A percentile compares a stretch with the other conserved stretches of the same genome.
phyloP scores from a whole-genome alignment of 2,329 filamentous ascomycete genomes.

The Fusarium irregulare region DNA sequence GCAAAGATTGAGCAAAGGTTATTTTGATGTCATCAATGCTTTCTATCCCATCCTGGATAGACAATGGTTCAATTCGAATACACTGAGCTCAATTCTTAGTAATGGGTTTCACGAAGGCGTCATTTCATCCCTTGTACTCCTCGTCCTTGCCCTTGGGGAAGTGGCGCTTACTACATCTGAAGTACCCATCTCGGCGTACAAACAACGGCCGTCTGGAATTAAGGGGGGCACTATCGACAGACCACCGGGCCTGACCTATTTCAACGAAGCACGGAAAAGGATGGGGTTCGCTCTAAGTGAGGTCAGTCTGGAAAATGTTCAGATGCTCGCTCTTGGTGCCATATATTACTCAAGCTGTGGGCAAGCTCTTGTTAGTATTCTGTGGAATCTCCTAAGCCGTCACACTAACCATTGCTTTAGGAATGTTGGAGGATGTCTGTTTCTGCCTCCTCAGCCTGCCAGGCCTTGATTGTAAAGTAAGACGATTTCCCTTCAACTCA shows the following conservation, averaged over 20 bases:
- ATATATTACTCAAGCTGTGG: slow-evolving; percentile 66
- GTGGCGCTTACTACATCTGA: slow-evolving; percentile 65
- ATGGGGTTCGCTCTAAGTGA: slow-evolving; percentile 68
- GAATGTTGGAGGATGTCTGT: slow-evolving; percentile 70
- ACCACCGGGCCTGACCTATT: slow-evolving; percentile 68
- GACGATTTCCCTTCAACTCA: slow-evolving; percentile 5
- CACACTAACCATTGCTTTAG: slow-evolving; percentile 49
- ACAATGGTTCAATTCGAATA: slow-evolving; percentile 63
- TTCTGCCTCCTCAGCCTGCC: slow-evolving; percentile 67
- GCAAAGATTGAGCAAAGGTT: slow-evolving; percentile 62
- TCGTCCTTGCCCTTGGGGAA: slow-evolving; percentile 70
- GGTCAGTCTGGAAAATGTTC: slow-evolving; percentile 68
- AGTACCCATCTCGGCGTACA: slow-evolving; percentile 56
- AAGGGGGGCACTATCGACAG: slow-evolving; percentile 61
- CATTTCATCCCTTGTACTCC: slow-evolving; percentile 63
- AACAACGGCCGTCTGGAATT: slow-evolving; percentile 62
- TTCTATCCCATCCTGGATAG: slow-evolving; percentile 69
- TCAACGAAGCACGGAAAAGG: slow-evolving; percentile 71
- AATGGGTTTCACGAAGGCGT: slow-evolving; percentile 60
- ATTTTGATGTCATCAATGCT: slow-evolving; percentile 70
- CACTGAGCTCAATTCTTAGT: slow-evolving; percentile 58
- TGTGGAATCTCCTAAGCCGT: not conserved
- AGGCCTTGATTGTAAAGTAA: slow-evolving; percentile 66
- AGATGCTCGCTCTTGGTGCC: slow-evolving; percentile 67
- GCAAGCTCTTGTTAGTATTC: slow-evolving; percentile 58